These are phyloP conservation scores for Castanea mollissima DNA, from an alignment of 306 rosid genomes.

Conservation along the genomic window DNA sequence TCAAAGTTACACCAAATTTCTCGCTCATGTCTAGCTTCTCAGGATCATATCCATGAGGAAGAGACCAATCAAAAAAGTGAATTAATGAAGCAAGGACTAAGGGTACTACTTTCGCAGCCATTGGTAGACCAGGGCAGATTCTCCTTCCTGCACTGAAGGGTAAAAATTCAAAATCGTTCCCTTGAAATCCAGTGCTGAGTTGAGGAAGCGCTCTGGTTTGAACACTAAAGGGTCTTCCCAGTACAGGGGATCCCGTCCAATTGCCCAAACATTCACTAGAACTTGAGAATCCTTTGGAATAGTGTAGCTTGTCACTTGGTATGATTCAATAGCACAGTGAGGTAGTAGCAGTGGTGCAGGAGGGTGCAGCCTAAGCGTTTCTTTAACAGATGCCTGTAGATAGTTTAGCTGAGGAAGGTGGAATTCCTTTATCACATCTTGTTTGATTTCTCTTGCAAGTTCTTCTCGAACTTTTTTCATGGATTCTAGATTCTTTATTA, in stretches of 20 bases:
- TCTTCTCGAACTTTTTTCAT: constrained; percentile 22
- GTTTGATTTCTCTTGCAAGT: constrained; percentile 3
- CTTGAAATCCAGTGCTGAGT: constrained; percentile 22
- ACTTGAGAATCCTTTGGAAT: constrained; percentile 23
- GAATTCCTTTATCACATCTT: constrained; percentile 10
- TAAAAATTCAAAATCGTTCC: constrained; percentile 23
- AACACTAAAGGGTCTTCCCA: constrained; percentile 22
- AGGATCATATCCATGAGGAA: constrained; percentile 22
- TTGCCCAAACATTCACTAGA: constrained; percentile 27
- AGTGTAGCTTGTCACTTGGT: constrained; percentile 21
- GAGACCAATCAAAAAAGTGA: constrained; percentile 30
- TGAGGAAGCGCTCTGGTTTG: constrained; percentile 25
- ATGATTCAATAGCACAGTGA: constrained; percentile 11
- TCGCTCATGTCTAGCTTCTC: constrained; percentile 8
- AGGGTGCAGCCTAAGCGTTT: constrained; percentile 32
- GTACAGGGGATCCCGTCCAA: constrained; percentile 6
- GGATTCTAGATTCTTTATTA: constrained; percentile 9
- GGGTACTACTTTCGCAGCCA: constrained; percentile 17
- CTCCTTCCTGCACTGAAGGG: constrained; percentile 35
- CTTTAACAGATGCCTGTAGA: constrained; percentile 27
- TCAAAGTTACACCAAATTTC: constrained; percentile 11
- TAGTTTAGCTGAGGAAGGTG: constrained; percentile 11
- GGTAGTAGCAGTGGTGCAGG: constrained; percentile 31
- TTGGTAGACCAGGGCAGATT: constrained; percentile 31
- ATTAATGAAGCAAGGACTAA: constrained; percentile 20